Evolutionary conservation across 2,329 filamentous ascomycete genomes (phyloP).

Genomic region (Fusarium annulatum): DNA sequence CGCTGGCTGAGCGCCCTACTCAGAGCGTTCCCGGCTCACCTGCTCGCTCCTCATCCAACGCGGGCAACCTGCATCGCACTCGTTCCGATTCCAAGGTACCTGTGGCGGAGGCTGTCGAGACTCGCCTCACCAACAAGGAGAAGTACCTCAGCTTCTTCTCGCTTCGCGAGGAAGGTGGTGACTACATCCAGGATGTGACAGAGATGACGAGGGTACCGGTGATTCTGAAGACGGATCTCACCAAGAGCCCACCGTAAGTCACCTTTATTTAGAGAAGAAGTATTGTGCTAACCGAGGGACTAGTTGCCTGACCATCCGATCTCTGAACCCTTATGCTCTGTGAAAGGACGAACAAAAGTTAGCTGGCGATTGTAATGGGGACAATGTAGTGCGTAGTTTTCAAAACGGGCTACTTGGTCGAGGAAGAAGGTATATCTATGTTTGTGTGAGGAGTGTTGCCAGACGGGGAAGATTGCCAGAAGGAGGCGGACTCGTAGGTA

Average conservation of each 20-base stretch:
- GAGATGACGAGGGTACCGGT: constrained; percentile 99
- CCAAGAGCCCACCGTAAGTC: constrained; percentile 99
- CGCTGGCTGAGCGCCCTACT: constrained; percentile 86
- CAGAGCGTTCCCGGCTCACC: constrained; percentile 96
- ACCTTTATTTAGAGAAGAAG: not conserved
- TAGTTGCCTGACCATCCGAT: constrained; percentile 86
- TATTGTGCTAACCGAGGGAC: constrained; percentile 37
- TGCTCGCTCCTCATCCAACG: constrained; percentile 75
- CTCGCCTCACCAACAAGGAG: constrained; percentile 90
- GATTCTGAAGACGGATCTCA: constrained; percentile 96
- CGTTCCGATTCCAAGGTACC: constrained; percentile 94
- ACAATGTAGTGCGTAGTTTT: constrained; percentile 21
- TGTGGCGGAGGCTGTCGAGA: constrained; percentile 78
- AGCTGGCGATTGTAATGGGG: constrained; percentile 12
- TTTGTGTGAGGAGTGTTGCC: constrained; percentile 18
- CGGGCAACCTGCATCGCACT: constrained; percentile 82
- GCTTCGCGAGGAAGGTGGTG: constrained; percentile 89
- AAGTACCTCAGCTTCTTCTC: constrained; percentile 93
- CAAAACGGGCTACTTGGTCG: constrained; percentile 7
- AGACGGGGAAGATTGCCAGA: constrained; percentile 27
- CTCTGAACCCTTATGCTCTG: constrained; percentile 81
- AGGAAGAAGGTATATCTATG: constrained; percentile 19
- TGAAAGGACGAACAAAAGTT: constrained; percentile 47
- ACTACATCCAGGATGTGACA: constrained; percentile 97
- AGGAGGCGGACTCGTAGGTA: constrained; percentile 30